These are phyloP conservation scores for Alnus rubra DNA, from an alignment of 306 rosid species.

Conservation along the genomic window DNA sequence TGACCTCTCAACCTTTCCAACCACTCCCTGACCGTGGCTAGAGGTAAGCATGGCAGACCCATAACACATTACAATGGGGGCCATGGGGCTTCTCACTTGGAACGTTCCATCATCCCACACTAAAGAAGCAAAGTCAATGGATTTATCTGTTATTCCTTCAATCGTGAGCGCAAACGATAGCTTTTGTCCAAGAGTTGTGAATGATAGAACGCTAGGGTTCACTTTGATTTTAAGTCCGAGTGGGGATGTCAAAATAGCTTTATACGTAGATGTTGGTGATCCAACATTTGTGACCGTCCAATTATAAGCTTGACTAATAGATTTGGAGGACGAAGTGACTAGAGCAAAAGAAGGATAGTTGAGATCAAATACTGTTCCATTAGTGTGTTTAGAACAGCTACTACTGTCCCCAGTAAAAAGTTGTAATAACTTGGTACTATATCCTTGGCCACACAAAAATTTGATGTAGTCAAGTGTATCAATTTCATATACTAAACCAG, in stretches of 20 bases:
- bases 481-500: slow-evolving; percentile 37
- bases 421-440: slow-evolving; percentile 19
- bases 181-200: slow-evolving; percentile 36
- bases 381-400: slow-evolving; percentile 26
- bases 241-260: slow-evolving; percentile 29
- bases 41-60: too few species aligned
- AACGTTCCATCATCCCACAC: slow-evolving; percentile 29
- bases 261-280: slow-evolving; percentile 32
- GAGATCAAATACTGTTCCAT: slow-evolving; percentile 27
- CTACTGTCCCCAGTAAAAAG: slow-evolving; percentile 33
- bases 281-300: slow-evolving; percentile 55
- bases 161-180: slow-evolving; percentile 25
- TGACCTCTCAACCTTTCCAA: too few species aligned
- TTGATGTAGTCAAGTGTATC: slow-evolving; percentile 32
- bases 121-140: too few species aligned
- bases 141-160: too few species aligned
- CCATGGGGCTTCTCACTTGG: slow-evolving; percentile 56
- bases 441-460: slow-evolving; percentile 47
- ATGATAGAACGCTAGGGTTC: slow-evolving; percentile 28
- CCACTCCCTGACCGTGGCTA: too few species aligned
- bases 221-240: slow-evolving; percentile 32
- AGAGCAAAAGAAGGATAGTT: slow-evolving; percentile 53
- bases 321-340: not conserved
- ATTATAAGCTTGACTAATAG: slow-evolving; percentile 28
- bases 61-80: too few species aligned